phyloP scores from a whole-genome alignment of 2,329 filamentous ascomycete genomes.

The Podosphaera xanthii region DNA sequence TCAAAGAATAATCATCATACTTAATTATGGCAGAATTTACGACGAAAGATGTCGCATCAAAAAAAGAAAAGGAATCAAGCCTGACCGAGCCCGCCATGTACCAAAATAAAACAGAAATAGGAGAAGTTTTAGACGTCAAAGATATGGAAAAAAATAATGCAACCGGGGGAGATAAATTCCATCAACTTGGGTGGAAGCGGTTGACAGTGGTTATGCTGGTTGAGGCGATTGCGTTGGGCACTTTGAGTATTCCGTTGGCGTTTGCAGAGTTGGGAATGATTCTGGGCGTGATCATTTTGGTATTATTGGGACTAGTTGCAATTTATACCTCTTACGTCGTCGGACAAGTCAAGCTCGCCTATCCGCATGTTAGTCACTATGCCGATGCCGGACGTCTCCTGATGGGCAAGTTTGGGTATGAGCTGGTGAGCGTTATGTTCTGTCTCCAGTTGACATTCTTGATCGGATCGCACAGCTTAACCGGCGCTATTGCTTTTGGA shows the following conservation, averaged over 20 bases:
- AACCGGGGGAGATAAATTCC: not conserved
- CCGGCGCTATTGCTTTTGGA: constrained; percentile 36
- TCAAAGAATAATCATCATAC: not conserved
- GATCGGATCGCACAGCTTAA: constrained; percentile 36
- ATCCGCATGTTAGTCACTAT: constrained; percentile 12
- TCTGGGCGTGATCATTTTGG: constrained; percentile 8
- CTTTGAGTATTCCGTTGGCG: constrained; percentile 10
- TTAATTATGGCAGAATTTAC: not conserved
- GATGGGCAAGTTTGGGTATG: constrained; percentile 25
- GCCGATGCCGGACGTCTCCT: constrained; percentile 34
- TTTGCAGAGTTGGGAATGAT: constrained; percentile 9
- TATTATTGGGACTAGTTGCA: constrained; percentile 16
- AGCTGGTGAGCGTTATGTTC: constrained; percentile 28
- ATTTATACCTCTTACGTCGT: constrained; percentile 21
- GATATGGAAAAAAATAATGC: not conserved
- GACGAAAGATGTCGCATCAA: not conserved
- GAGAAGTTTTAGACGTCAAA: not conserved
- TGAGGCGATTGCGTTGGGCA: constrained; percentile 13
- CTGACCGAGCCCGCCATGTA: not conserved
- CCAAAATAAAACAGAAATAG: not conserved
- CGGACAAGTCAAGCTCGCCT: constrained; percentile 16
- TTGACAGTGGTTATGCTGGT: constrained; percentile 13
- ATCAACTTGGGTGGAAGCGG: constrained; percentile 12
- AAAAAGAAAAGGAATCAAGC: not conserved
- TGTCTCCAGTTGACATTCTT: constrained; percentile 35